These are phyloP conservation scores for Cucumis cinereus DNA, from an alignment of 306 rosid species.

Conservation along the genomic window DNA sequence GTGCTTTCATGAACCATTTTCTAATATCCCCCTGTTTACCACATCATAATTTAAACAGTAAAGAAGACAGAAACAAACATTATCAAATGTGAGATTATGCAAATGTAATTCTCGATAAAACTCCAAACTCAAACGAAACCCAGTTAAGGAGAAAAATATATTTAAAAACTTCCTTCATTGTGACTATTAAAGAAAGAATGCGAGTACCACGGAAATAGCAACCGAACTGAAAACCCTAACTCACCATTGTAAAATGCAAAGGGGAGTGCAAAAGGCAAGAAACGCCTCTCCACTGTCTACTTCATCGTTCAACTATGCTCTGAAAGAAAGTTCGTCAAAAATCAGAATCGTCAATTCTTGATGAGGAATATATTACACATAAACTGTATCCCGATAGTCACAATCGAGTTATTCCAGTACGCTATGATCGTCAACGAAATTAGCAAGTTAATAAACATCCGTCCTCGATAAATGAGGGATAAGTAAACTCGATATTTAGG, in stretches of 20 bases:
- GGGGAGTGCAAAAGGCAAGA: background rate
- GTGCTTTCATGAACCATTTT: constrained; percentile 95
- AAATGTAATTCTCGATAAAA: background rate
- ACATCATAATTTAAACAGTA: background rate
- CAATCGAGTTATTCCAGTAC: background rate
- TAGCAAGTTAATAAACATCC: background rate
- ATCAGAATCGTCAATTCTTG: background rate
- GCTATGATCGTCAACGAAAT: background rate
- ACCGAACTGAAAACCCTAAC: background rate
- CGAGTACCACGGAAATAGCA: background rate
- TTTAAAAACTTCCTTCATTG: background rate
- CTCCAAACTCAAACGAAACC: background rate
- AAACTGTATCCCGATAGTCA: background rate
- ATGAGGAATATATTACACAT: background rate
- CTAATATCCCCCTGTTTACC: constrained; percentile 49
- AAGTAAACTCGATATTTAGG: background rate
- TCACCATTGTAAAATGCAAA: background rate
- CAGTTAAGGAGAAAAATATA: background rate
- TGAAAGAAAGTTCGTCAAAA: background rate
- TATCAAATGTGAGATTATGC: background rate
- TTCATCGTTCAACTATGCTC: background rate
- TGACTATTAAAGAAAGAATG: background rate
- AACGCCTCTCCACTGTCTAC: background rate
- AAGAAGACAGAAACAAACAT: background rate
- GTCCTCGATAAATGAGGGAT: background rate